These are phyloP conservation scores for Wickerhamiella spandovensis DNA, from an alignment of 805 yeast species.

Conservation along the genomic window DNA sequence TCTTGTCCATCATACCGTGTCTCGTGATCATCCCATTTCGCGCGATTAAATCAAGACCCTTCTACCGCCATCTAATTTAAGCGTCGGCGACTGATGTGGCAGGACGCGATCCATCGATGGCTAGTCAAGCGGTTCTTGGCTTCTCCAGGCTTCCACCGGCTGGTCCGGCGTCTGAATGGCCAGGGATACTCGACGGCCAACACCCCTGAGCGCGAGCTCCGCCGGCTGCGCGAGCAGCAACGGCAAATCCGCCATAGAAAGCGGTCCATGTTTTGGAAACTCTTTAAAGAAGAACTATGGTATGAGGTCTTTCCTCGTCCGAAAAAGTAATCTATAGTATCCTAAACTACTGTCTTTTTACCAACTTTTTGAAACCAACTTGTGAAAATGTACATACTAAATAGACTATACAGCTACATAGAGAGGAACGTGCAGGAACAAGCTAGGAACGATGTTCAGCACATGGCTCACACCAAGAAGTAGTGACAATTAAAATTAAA, in stretches of 20 bases:
- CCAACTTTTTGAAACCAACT: no score
- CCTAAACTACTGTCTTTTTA: no score
- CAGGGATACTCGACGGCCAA: slow-evolving; percentile 10
- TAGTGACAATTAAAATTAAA: no score
- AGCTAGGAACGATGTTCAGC: no score
- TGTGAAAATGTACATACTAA: neutral
- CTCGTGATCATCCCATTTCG: slow-evolving; percentile 31
- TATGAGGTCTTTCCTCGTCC: slow-evolving; percentile 14
- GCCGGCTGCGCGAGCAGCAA: slow-evolving; percentile 6
- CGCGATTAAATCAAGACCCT: neutral
- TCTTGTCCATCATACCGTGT: slow-evolving; percentile 52
- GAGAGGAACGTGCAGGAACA: no score
- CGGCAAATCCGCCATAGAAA: slow-evolving; percentile 6
- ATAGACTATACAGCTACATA: no score
- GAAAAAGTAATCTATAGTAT: slow-evolving; percentile 1
- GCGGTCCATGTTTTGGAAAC: slow-evolving; percentile 12
- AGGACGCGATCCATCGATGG: slow-evolving; percentile 14
- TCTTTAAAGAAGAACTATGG: slow-evolving; percentile 17
- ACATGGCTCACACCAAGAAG: no score
- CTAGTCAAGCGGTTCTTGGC: slow-evolving; percentile 15
- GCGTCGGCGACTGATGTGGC: slow-evolving; percentile 11
- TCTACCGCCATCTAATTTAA: neutral
- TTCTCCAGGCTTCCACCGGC: slow-evolving; percentile 18
- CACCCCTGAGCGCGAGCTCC: slow-evolving; percentile 8
- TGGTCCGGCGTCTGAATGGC: slow-evolving; percentile 17